Base-by-base conservation (phyloP, 78 protist species). In the Parvularia atlantis region DNA sequence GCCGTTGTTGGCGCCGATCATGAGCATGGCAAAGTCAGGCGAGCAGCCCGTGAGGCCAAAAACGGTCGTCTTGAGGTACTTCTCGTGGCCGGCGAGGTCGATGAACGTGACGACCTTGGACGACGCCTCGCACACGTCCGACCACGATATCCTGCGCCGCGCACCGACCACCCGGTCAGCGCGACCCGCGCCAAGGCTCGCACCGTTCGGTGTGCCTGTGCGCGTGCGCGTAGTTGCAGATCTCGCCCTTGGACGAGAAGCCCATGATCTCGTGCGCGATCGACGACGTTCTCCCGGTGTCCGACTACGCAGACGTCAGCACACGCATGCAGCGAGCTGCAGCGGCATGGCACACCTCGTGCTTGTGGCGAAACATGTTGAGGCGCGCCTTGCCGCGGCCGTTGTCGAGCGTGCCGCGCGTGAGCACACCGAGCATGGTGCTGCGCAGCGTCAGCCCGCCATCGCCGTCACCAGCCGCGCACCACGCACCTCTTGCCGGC, bases 301-400 rank as follows among this genome's bases (percentile, higher is more conserved):
- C n/a, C n/a, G n/a, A n/a, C n/a, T n/a, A n/a, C n/a, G n/a, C n/a
- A n/a, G n/a, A n/a, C n/a, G n/a, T n/a, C n/a, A n/a, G n/a, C n/a
- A n/a, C n/a, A n/a, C n/a, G n/a, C n/a, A n/a, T n/a, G n/a, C n/a
- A n/a, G n/a, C n/a, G n/a, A n/a, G n/a, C n/a, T n/a, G n/a, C n/a
- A n/a, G n/a, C n/a, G n/a, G n/a, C n/a, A 56, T 56, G 7, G 13
- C 35, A 28, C 6, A 68, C 10, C 52, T 92, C 97, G 61, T 92
- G 97, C 67, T 71, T 63, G 83, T 92, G 97, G 14, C 79, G 39
- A 77, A 92, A 92, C 1, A 92, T 76, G 41, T 74, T 40, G 36
- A 71, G 37, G 26, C 97, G 84, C 5, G 91, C 89, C n/a, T 28
- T 64, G 20, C 97, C 97, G n/a, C 97, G 79, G 1, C 97, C 97